Conservation (phyloP, 768 basidiomycete genomes). For the Ramaria rubella region DNA sequence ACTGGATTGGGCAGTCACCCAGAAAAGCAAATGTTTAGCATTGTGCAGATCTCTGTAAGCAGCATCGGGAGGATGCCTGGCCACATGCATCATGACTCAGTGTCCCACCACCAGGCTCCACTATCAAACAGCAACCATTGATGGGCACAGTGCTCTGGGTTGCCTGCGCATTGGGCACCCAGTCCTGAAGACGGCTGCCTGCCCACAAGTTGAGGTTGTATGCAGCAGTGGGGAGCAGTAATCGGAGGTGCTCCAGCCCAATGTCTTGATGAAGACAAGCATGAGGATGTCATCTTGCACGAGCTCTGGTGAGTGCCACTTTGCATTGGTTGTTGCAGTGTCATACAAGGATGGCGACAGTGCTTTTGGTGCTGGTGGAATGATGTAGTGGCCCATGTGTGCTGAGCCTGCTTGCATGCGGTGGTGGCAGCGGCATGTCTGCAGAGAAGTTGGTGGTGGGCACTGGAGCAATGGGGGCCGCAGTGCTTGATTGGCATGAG, state of each 20-base stretch:
- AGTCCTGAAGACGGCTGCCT: neutral
- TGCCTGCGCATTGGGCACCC: neutral
- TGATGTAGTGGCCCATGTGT: constrained; percentile 3
- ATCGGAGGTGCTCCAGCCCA: neutral
- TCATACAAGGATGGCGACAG: neutral
- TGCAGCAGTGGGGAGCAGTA: neutral
- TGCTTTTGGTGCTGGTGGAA: neutral
- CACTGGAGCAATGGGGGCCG: neutral
- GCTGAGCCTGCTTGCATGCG: constrained; percentile 1
- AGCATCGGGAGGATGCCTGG: constrained; percentile 63
- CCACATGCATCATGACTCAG: constrained; percentile 42
- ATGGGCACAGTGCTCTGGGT: constrained; percentile 31
- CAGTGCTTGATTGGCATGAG: neutral
- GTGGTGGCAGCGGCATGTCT: neutral
- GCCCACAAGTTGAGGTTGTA: neutral
- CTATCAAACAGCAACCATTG: constrained; percentile 50
- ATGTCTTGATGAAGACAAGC: neutral
- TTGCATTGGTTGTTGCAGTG: neutral
- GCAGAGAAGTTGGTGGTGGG: neutral
- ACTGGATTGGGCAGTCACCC: constrained; percentile 39
- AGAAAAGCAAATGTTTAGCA: constrained; percentile 64
- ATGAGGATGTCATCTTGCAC: neutral
- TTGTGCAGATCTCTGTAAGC: constrained; percentile 65
- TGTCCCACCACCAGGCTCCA: constrained; percentile 52
- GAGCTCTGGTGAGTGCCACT: neutral